Evolutionary conservation across 1,284 basidiomycete genomes (phyloP).

Genomic region (Ustilago trichophora): DNA sequence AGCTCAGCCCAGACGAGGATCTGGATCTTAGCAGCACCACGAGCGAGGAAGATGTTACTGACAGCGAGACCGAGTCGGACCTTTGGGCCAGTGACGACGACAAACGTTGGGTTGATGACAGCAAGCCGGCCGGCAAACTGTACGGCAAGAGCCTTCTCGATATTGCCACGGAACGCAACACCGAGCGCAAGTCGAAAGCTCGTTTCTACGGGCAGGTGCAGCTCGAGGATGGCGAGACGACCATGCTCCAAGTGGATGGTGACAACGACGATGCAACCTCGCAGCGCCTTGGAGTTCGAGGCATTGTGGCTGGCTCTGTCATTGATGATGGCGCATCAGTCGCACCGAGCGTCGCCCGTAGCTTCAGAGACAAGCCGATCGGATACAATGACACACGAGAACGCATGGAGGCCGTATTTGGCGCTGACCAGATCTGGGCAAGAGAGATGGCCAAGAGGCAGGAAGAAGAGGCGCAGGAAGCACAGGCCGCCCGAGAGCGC

Average conservation of each 20-base stretch:
- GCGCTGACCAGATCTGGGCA: constrained; percentile 48
- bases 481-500: constrained; percentile 15
- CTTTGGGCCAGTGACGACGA: constrained; percentile 54
- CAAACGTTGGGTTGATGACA: constrained; percentile 55
- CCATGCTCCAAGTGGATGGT: constrained; percentile 22
- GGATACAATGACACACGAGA: constrained; percentile 62
- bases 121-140: constrained; percentile 59
- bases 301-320: constrained; percentile 7
- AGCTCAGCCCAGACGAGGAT: constrained; percentile 59
- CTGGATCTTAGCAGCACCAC: constrained; percentile 49
- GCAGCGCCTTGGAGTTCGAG: constrained; percentile 10
- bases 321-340: constrained; percentile 40
- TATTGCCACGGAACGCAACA: constrained; percentile 40
- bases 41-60: constrained; percentile 33
- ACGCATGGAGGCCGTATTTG: constrained; percentile 63
- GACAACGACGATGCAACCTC: constrained; percentile 7
- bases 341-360: constrained; percentile 45
- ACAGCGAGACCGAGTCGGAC: constrained; percentile 46
- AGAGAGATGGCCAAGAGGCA: constrained; percentile 56
- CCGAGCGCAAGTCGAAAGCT: constrained; percentile 34
- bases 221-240: constrained; percentile 36
- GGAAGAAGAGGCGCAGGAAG: constrained; percentile 51
- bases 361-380: constrained; percentile 55
- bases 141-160: constrained; percentile 63
- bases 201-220: constrained; percentile 61